These are phyloP conservation scores for Hippophae gyantsensis DNA, from an alignment of 306 rosid genomes.

Conservation along the genomic window DNA sequence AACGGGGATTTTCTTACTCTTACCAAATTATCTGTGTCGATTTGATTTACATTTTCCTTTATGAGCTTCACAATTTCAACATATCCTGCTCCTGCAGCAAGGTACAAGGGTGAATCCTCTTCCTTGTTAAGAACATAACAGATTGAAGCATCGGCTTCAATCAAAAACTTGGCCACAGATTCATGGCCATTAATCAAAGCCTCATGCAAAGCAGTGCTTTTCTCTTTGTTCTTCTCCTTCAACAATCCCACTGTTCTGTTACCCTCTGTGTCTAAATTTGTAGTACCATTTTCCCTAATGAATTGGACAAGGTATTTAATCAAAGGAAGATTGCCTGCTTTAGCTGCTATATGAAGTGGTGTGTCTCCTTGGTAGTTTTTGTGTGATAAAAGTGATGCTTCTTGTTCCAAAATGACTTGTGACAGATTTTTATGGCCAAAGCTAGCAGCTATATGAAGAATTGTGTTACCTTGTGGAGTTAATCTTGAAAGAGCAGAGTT, in stretches of 20 bases:
- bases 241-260: not conserved
- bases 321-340: not conserved
- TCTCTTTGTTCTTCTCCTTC: not conserved
- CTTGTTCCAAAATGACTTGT: not conserved
- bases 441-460: conserved; percentile 21
- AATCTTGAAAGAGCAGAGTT: too few relatives aligned
- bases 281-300: not conserved
- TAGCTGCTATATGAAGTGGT: conserved; percentile 21
- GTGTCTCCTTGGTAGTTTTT: conserved; percentile 8
- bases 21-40: not conserved
- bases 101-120: conserved; percentile 12
- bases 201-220: conserved; percentile 24
- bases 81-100: conserved; percentile 17
- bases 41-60: not conserved
- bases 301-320: not conserved
- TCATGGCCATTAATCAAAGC: conserved; percentile 8
- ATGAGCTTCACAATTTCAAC: not conserved
- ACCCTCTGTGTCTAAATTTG: not conserved
- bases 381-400: not conserved
- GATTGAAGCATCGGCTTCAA: conserved; percentile 1
- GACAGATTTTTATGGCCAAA: not conserved
- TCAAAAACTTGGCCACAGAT: not conserved
- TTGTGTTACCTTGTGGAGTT: conserved; percentile 6
- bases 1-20: not conserved
- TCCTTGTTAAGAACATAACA: not conserved